These are phyloP conservation scores for Saitoella complicata DNA, from an alignment of 805 yeast genomes.

Conservation along the genomic window DNA sequence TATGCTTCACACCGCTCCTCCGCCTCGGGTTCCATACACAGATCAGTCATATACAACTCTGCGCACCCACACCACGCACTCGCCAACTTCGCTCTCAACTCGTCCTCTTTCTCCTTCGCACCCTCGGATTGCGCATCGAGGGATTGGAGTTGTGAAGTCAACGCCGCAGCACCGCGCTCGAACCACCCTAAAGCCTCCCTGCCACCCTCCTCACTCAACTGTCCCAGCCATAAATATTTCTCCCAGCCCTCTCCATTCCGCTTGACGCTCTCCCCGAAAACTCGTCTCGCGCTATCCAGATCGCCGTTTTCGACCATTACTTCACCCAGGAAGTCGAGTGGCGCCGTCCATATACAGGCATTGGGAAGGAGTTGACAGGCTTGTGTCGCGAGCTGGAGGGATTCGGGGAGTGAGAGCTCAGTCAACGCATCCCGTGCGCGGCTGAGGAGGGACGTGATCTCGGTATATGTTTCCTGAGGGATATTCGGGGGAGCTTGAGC, in stretches of 20 bases:
- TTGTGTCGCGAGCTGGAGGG: no score
- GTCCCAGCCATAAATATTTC: conserved; percentile 12
- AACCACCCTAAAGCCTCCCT: conserved; percentile 45
- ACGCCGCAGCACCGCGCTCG: conserved; percentile 40
- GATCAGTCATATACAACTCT: conserved; percentile 90
- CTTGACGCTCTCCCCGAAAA: no score
- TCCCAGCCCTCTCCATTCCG: conserved; percentile 9
- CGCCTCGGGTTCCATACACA: conserved; percentile 83
- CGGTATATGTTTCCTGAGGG: no score
- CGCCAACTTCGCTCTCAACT: conserved; percentile 15
- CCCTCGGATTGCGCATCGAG: conserved; percentile 13
- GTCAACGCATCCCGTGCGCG: no score
- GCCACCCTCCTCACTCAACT: conserved; percentile 35
- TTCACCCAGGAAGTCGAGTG: no score
- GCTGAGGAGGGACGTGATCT: no score
- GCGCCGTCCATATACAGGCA: no score
- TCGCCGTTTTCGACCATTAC: no score
- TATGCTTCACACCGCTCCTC: conserved; percentile 59
- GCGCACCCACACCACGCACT: conserved; percentile 61
- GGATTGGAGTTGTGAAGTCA: conserved; percentile 12
- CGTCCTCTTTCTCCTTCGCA: conserved; percentile 5
- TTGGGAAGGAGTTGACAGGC: no score
- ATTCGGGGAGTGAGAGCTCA: no score
- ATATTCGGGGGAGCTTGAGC: no score
- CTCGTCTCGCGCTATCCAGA: no score